A percentile compares a stretch with the other conserved stretches of the same genome.
These are phyloP conservation scores for Prunus padus DNA, from an alignment of 306 rosid species.

Conservation along the genomic window DNA sequence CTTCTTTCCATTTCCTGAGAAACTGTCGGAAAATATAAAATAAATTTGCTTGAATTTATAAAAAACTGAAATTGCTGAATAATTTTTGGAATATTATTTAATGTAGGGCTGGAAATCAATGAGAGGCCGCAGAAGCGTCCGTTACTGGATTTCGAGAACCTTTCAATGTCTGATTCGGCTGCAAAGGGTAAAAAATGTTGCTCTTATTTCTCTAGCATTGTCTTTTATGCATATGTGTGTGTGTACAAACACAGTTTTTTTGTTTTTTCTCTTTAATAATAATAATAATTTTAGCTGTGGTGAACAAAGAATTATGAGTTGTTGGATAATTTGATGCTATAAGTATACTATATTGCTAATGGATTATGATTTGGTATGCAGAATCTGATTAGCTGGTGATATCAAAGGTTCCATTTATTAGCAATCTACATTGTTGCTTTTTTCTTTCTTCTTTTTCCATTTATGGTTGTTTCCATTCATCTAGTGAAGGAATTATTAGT, in stretches of 20 bases:
- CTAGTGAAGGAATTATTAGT: neutral
- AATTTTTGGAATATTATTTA: constrained; percentile 2
- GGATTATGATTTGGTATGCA: neutral
- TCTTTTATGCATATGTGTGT: neutral
- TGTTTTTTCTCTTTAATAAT: neutral
- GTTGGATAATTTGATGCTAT: neutral
- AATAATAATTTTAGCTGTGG: neutral
- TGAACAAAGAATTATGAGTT: neutral
- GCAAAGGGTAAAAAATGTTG: constrained; percentile 39
- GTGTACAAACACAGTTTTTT: neutral
- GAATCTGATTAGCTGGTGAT: neutral
- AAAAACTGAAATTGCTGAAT: neutral
- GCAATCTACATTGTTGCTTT: no score
- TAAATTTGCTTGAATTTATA: neutral
- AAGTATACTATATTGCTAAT: neutral
- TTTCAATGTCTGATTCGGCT: constrained; percentile 55
- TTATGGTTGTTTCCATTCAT: neutral
- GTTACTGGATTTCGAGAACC: constrained; percentile 63
- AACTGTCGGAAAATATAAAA: neutral
- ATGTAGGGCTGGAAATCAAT: constrained; percentile 80
- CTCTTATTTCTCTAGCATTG: constrained; percentile 10
- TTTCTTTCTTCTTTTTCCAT: neutral
- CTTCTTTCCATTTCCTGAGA: neutral
- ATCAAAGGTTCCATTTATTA: neutral
- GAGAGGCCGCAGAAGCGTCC: constrained; percentile 84